Evolutionary conservation across 1,284 basidiomycete genomes (phyloP), one percentile per base, ranked within the genome.

Genomic region (Coniferiporia weirii): DNA sequence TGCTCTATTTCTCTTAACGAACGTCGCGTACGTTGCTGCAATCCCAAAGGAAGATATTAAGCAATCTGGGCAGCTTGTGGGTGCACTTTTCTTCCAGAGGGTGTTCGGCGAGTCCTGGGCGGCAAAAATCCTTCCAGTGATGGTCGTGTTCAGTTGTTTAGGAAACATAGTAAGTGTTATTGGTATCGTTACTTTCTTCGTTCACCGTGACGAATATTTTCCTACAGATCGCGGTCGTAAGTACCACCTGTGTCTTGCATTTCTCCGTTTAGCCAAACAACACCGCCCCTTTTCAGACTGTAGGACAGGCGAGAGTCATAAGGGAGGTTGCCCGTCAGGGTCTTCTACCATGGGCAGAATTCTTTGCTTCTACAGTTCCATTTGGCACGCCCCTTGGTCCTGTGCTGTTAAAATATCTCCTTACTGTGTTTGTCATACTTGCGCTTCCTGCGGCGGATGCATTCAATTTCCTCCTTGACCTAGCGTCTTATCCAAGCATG

Each of bases 361-460:
- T 77, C 64, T 78, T 76, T 68, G 72, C 74, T 5, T 76, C 75
- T 4, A 78, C 75, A 7, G 71, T 68, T 38, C 77, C 76, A 2
- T 79, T 76, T 62, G 76, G 76, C 19, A 79, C 77, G 3, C 78
- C 77, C 12, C 63, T 76, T n/a, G 78, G 72, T 0, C 76, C 78
- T 4, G 70, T 80, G 52, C 65, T 76, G 10, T 66, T 79, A 34
- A 78, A 79, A 62, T 82, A 74, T 70, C 52, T 73, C n/a, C 66
- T 82, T 9, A 78, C 80, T 1, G 67, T 77, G 13, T 74, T 83
- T 61, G 75, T 84, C 50, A 78, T 85, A 63, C 67, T 83, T 20
- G 79, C 73, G 0, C 78, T 79, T n/a, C 82, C 81, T 1, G 73
- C 79, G 20, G 78, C 78, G 48, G 79, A 81, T 65, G 79, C 80